Base-by-base conservation (phyloP, 23 red algal species). In the Gracilaria domingensis region DNA sequence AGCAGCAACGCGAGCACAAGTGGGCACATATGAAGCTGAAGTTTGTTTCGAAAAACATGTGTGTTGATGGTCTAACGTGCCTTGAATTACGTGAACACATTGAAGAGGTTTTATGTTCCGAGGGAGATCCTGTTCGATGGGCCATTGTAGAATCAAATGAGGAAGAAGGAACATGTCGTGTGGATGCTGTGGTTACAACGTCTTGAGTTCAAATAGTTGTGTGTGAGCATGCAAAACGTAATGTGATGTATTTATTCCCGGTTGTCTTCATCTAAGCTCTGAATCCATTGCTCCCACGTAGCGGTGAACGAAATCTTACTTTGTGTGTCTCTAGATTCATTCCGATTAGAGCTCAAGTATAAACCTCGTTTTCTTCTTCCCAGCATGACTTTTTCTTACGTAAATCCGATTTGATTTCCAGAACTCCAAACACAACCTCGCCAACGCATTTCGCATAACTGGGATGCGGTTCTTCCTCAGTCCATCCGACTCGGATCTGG, bases 291-390 rank as follows among this genome's bases (percentile, higher is more conserved):
- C 42, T 45, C 42, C 5, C 11, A 7, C 5, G 42, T 7, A 45
- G 11, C 42, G 11, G 42, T 45, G 42, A 45, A 11, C 42, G 42
- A 8, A 18, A 69, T 34, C 14, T 9, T 69, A 36, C 32, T 9
- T 34, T 69, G 9, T 36, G 38, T 12, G 4, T 69, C 32, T 18
- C 28, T 69, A 17, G 26, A 4, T 69, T 69, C 26, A 12, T 37
- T 37, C 17, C 50, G 2, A 18, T 37, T 37, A 0, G 12, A 69
- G 8, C 64, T 69, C 32, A 69, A 0, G 26, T 20, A 76, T 92
- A 92, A 23, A 67, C 78, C 51, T 92, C 89, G 36, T 92, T 84
- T 29, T 67, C 89, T 77, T 92, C 89, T 77, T 92, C 80, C 89
- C 89, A 92, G 47, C 89, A 92, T 51, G 89, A 84, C 33, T 83